phyloP scores from a whole-genome alignment of 1,284 basidiomycete species.

The Exsudoporus floridanus region DNA sequence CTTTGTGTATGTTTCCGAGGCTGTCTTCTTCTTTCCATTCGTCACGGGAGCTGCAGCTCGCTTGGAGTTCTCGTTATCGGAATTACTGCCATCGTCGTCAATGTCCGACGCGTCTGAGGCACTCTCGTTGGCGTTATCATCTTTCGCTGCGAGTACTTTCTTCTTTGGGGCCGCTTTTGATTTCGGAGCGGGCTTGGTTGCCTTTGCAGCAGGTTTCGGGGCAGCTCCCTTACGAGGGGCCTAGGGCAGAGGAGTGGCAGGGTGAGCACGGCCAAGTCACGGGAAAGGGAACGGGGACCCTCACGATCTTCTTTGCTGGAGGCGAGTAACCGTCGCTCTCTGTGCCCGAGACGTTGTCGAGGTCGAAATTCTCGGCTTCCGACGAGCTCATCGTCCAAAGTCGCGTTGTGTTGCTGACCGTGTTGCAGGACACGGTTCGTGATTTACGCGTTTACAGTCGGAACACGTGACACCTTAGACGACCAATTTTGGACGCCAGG shows the following conservation, averaged over 20 bases:
- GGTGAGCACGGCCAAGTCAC: conserved; percentile 6
- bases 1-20: conserved; percentile 92
- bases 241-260: conserved; percentile 30
- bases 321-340: conserved; percentile 67
- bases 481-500: no score
- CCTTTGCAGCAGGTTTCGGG: conserved; percentile 41
- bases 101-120: conserved; percentile 41
- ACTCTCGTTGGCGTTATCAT: conserved; percentile 53
- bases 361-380: conserved; percentile 65
- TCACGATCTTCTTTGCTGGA: conserved; percentile 52
- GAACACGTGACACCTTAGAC: not conserved
- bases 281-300: not conserved
- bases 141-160: conserved; percentile 65
- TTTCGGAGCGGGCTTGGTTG: conserved; percentile 43
- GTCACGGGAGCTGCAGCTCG: conserved; percentile 36
- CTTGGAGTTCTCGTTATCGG: conserved; percentile 45
- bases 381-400: conserved; percentile 51
- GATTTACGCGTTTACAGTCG: not conserved
- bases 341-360: conserved; percentile 57
- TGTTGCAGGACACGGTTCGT: conserved; percentile 6
- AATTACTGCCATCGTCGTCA: conserved; percentile 42
- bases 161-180: conserved; percentile 59
- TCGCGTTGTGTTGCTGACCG: conserved; percentile 11
- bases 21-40: conserved; percentile 72
- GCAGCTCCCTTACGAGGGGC: conserved; percentile 37